Evolutionary conservation across 441 rosid genomes (phyloP).

Genomic region (Heliophila coronopifolia): DNA sequence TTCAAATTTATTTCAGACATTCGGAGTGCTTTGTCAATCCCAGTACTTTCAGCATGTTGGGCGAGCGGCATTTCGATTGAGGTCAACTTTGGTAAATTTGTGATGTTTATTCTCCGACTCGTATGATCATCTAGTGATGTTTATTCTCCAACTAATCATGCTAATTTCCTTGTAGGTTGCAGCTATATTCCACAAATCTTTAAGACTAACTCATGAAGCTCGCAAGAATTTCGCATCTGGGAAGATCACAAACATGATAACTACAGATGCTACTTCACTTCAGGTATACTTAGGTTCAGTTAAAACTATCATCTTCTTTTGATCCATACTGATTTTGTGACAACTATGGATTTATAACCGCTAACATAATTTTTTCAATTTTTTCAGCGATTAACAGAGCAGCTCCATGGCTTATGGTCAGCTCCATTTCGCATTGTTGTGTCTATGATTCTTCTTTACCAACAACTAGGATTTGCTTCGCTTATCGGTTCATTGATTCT

Average conservation of each 20-base stretch:
- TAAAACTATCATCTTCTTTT: not conserved
- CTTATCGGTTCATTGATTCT: constrained; percentile 64
- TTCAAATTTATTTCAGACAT: constrained; percentile 40
- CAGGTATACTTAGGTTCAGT: constrained; percentile 44
- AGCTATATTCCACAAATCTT: constrained; percentile 72
- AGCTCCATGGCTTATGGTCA: constrained; percentile 79
- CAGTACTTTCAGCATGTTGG: constrained; percentile 77
- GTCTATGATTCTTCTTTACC: constrained; percentile 81
- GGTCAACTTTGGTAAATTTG: constrained; percentile 78
- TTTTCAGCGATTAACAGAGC: constrained; percentile 70
- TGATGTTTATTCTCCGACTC: not conserved
- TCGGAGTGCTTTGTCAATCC: constrained; percentile 73
- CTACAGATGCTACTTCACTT: constrained; percentile 80
- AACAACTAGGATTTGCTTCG: constrained; percentile 82
- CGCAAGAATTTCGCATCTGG: constrained; percentile 83
- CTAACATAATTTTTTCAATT: constrained; percentile 3
- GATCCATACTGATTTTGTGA: not conserved
- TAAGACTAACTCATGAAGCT: constrained; percentile 75
- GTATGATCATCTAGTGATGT: constrained; percentile 3
- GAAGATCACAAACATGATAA: constrained; percentile 88
- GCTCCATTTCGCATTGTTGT: constrained; percentile 82
- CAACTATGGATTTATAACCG: not conserved
- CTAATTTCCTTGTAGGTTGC: constrained; percentile 55
- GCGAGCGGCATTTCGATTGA: constrained; percentile 77
- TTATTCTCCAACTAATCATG: constrained; percentile 20